Percentiles rank a stretch among this genome's conserved stretches.
phyloP scores from a whole-genome alignment of 805 yeast genomes.

The Metschnikowia lochheadii region DNA sequence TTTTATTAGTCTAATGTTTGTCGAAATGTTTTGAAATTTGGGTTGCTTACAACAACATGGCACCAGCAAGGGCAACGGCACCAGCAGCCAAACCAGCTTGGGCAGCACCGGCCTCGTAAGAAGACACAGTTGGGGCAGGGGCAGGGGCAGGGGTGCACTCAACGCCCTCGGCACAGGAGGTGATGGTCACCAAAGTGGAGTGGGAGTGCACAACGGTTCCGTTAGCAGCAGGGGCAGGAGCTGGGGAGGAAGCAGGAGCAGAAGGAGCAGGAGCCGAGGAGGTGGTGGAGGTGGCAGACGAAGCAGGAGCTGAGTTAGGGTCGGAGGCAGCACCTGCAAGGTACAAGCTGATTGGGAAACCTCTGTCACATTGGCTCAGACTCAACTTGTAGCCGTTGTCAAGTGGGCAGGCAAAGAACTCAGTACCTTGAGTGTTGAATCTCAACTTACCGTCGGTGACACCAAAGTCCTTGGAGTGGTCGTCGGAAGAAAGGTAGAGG shows the following conservation, averaged over 20 bases:
- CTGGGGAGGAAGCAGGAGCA: slow-evolving; percentile 24
- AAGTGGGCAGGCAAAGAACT: slow-evolving; percentile 26
- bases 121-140: slow-evolving; percentile 5
- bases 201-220: slow-evolving; percentile 15
- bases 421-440: slow-evolving; percentile 15
- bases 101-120: slow-evolving; percentile 12
- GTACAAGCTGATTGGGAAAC: slow-evolving; percentile 11
- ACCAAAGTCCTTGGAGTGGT: slow-evolving; percentile 28
- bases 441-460: slow-evolving; percentile 25
- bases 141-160: slow-evolving; percentile 5
- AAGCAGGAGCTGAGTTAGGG: slow-evolving; percentile 7
- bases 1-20: too few species aligned
- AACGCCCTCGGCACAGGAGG: slow-evolving; percentile 21
- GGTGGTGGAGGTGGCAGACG: slow-evolving; percentile 15
- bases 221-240: slow-evolving; percentile 23
- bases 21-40: neutral
- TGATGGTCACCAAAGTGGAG: slow-evolving; percentile 25
- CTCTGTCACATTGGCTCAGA: slow-evolving; percentile 9
- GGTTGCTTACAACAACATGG: slow-evolving; percentile 14
- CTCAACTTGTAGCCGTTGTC: slow-evolving; percentile 15
- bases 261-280: slow-evolving; percentile 26
- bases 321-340: slow-evolving; percentile 4
- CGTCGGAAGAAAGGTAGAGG: slow-evolving; percentile 13
- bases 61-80: slow-evolving; percentile 15
- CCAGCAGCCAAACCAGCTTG: slow-evolving; percentile 16